Evolutionary conservation across 495 filamentous ascomycete genomes (phyloP).

Genomic region (Aspergillus sclerotioniger): DNA sequence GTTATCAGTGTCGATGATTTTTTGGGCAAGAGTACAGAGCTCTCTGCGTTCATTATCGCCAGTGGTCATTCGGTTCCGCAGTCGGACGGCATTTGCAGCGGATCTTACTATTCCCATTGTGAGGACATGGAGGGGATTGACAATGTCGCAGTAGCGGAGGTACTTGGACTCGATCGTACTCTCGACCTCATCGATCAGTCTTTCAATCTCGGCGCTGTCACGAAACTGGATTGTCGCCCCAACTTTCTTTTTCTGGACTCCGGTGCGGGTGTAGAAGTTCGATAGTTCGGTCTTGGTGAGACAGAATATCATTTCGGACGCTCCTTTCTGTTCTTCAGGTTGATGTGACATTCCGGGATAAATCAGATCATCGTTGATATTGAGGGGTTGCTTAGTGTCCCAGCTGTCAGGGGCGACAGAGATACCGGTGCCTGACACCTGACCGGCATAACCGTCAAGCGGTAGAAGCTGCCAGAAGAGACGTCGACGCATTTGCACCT

Average conservation of each 20-base stretch:
- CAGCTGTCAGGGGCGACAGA: constrained; percentile 20
- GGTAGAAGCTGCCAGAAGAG: constrained; percentile 46
- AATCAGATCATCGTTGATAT: constrained; percentile 57
- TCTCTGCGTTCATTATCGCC: constrained; percentile 12
- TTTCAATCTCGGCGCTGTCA: constrained; percentile 42
- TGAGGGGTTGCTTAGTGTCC: constrained; percentile 43
- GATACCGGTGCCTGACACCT: constrained; percentile 27
- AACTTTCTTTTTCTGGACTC: constrained; percentile 6
- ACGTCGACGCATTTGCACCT: constrained; percentile 47
- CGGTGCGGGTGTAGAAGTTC: constrained; percentile 13
- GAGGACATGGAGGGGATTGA: constrained; percentile 63
- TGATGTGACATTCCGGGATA: constrained; percentile 32
- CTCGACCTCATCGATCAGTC: constrained; percentile 27
- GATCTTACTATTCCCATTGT: constrained; percentile 52
- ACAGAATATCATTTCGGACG: constrained; percentile 78
- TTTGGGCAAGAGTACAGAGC: constrained; percentile 20
- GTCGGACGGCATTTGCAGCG: constrained; percentile 19
- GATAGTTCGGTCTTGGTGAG: constrained; percentile 56
- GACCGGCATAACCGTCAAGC: constrained; percentile 36
- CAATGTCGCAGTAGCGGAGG: constrained; percentile 51
- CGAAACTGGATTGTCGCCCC: constrained; percentile 10
- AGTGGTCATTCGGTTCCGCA: constrained; percentile 13
- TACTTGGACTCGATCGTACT: constrained; percentile 40
- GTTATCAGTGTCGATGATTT: constrained; percentile 19
- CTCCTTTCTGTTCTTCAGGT: constrained; percentile 47